Evolutionary conservation across 176 grass and related monocot species (phyloP).

Genomic region (Lolium rigidum): DNA sequence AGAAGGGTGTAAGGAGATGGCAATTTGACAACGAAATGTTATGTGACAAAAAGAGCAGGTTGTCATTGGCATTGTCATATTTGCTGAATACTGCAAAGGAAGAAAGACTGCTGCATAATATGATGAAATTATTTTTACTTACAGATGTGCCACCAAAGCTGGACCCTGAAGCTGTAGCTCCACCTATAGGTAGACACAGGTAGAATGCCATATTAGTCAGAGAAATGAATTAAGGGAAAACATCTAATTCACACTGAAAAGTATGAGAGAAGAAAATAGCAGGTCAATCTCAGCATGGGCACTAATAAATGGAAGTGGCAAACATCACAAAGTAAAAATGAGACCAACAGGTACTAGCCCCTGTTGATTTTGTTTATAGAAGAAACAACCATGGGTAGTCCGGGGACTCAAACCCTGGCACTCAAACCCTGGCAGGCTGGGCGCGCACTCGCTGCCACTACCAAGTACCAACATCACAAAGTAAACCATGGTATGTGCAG

Average conservation of each 20-base stretch:
- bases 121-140: conserved; percentile 51
- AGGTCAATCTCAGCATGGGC: conserved; percentile 7
- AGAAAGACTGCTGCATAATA: conserved; percentile 4
- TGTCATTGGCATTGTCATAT: conserved; percentile 16
- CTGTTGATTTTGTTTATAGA: too few relatives aligned
- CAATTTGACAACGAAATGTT: not conserved
- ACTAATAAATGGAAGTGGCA: not conserved
- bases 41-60: not conserved
- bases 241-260: not conserved
- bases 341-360: too few relatives aligned
- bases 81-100: not conserved
- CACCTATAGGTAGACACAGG: conserved; percentile 53
- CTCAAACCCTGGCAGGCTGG: too few relatives aligned
- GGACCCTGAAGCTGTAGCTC: conserved; percentile 75
- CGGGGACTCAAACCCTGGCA: too few relatives aligned
- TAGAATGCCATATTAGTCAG: conserved; percentile 31
- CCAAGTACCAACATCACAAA: not conserved
- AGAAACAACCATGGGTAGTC: too few relatives aligned
- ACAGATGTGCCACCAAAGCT: conserved; percentile 91
- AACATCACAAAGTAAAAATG: not conserved
- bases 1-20: not conserved
- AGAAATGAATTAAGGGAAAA: conserved; percentile 10
- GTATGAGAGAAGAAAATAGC: conserved; percentile 12
- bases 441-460: too few relatives aligned
- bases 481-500: conserved; percentile 4